Evolutionary conservation across 2,329 filamentous ascomycete genomes (phyloP), one percentile per base, ranked within the genome.

Genomic region (Didymella pomorum): DNA sequence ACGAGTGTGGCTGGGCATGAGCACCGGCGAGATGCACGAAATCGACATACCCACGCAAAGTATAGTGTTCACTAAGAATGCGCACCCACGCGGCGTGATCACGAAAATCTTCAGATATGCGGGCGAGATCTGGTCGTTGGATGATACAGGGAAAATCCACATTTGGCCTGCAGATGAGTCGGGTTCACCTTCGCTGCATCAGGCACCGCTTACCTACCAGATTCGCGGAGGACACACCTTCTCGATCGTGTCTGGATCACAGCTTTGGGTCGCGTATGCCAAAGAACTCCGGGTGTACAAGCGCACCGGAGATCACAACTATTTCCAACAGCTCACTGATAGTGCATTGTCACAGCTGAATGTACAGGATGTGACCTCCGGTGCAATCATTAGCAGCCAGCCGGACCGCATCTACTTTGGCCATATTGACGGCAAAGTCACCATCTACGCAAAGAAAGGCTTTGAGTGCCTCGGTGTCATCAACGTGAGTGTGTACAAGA

Each of bases 401-500:
- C 88, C 89, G 0, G 90, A 91, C 55, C 88, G 89, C 62, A 88
- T 96, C 1, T 97, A 93, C 75, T 89, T 99, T 66, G 95, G 95
- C 1, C 95, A 99, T 73, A 87, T 86, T 12, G 95, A 99, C 75
- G 95, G 95, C 46, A 97, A 97, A 75, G 87, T 99, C 54, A 95
- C 91, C 58, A 88, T 98, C n/a, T 98, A 96, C 77, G 94, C 92
- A 2, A 86, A 86, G 23, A 84, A 82, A 23, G 88, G 93, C 69
- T 95, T 90, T 72, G 80, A 87, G 0, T 97, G 92, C 68, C 72
- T 96, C n/a, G 87, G 86, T 5, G 83, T 96, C 33, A 81, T 98
- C 60, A 97, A 88, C 69, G 86, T 97, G 67, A 98, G 93, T 76
- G 85, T 93, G 14, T 98, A 96, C 84, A 98, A 97, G 78, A 96